Evolutionary conservation across 2,329 filamentous ascomycete genomes (phyloP).

Genomic region (Hypocrella siamensis): DNA sequence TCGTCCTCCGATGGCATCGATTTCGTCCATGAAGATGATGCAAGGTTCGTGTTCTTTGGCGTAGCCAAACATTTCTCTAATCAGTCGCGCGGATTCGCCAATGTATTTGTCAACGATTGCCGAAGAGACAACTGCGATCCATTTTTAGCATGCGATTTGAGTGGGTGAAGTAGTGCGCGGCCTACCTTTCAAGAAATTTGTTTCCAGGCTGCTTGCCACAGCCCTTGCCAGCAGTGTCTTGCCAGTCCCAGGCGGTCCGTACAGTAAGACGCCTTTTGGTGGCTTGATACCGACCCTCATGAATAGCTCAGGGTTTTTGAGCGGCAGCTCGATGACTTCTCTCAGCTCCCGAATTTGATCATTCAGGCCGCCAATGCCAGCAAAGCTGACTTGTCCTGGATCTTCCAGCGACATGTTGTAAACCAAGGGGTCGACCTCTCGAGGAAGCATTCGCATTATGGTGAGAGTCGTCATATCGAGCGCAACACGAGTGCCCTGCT

Average conservation of each 20-base stretch:
- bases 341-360: constrained; percentile 95
- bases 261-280: constrained; percentile 90
- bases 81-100: constrained; percentile 89
- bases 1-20: constrained; percentile 93
- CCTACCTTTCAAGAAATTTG: constrained; percentile 92
- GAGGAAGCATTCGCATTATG: constrained; percentile 98
- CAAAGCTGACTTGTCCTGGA: constrained; percentile 93
- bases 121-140: constrained; percentile 69
- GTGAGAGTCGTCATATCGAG: constrained; percentile 99
- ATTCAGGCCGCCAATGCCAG: constrained; percentile 91
- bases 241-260: constrained; percentile 90
- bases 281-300: constrained; percentile 95
- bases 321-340: constrained; percentile 91
- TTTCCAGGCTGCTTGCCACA: constrained; percentile 90
- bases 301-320: constrained; percentile 98
- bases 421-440: constrained; percentile 94
- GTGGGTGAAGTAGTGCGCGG: not conserved
- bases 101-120: constrained; percentile 99
- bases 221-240: constrained; percentile 91
- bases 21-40: constrained; percentile 99
- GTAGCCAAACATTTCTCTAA: constrained; percentile 99
- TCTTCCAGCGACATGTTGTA: constrained; percentile 99
- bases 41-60: constrained; percentile 98
- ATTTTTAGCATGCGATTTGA: constrained; percentile 7
- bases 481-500: constrained; percentile 94